Evolutionary conservation across 495 filamentous ascomycete genomes (phyloP), one percentile per base, ranked within the genome.

Genomic region (Penicillium arizonense): DNA sequence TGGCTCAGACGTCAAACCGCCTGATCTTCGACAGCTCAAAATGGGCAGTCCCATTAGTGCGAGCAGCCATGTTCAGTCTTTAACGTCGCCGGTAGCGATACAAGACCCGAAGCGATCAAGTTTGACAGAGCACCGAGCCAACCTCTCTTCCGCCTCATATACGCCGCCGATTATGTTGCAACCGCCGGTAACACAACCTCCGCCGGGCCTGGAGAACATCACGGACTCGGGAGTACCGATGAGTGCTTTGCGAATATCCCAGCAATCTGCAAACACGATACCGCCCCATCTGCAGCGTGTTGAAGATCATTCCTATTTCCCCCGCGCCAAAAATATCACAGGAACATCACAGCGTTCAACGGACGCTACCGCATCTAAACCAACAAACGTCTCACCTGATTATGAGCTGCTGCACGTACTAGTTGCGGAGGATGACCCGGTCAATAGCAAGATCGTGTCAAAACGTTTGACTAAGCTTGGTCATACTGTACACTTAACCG

Each of bases 361-460:
- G 0, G 32, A 36, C 8, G 38, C 9, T 7, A 14, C 42, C 8
- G 30, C 52, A 18, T 58, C 61, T 5, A 58, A 47, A 1, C 11
- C 50, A 56, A 5, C 52, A 47, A 16, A 33, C 44, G 42, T 56
- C 12, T 53, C 28, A 9, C 28, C 69, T 12, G n/a, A 42, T 21
- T 18, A 60, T 72, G 18, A 8, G 24, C 21, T 55, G 28, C 74
- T 92, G 24, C 78, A 77, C 26, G 82, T 96, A 3, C 75, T 96
- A 14, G 82, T 96, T 8, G 93, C 93, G 0, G 93, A 97, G 65
- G 93, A 97, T 57, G 92, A 97, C 59, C 91, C 91, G 0, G 82
- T 96, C 59, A 97, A 97, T 56, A 88, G 87, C 67, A 91, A 85
- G 58, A 92, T 97, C 52, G 71, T 96, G 7, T 78, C 85, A 56